Conservation (phyloP, 257 asterid genomes). For the Lavandula angustifolia region DNA sequence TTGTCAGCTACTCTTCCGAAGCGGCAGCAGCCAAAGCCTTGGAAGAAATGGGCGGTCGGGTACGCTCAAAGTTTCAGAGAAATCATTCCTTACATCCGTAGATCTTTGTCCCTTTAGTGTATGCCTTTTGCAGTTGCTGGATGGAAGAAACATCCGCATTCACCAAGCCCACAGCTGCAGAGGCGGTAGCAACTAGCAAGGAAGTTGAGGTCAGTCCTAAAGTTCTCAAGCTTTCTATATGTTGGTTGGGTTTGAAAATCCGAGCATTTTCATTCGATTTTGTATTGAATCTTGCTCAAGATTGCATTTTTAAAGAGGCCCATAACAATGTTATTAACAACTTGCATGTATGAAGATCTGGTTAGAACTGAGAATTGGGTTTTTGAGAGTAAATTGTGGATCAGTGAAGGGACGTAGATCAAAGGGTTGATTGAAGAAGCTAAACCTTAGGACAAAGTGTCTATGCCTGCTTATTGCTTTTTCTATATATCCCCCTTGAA, state of each 20-base stretch:
- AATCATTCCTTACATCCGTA: not conserved
- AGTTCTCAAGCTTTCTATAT: not conserved
- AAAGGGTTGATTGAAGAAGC: not conserved
- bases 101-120: not conserved
- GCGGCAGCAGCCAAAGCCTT: conserved; percentile 63
- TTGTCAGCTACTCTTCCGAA: conserved; percentile 55
- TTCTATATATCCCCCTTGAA: not conserved
- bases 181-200: conserved; percentile 32
- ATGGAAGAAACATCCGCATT: conserved; percentile 68
- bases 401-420: not conserved
- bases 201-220: conserved; percentile 31
- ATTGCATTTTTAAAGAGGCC: conserved; percentile 5
- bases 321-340: not conserved
- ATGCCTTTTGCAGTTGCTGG: conserved; percentile 51
- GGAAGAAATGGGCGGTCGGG: conserved; percentile 72
- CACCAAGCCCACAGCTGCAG: conserved; percentile 40
- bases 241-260: not conserved
- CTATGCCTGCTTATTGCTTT: not conserved
- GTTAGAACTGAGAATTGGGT: not conserved
- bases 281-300: conserved; percentile 1
- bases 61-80: conserved; percentile 27
- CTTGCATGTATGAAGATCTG: not conserved
- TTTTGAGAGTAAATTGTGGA: conserved; percentile 3
- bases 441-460: not conserved
- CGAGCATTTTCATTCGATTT: not conserved